A percentile compares a stretch with the other conserved stretches of the same genome.
Evolutionary conservation across 1,139 yeast genomes (phyloP).

Genomic region (Blastobotrys raffinosifermentans): DNA sequence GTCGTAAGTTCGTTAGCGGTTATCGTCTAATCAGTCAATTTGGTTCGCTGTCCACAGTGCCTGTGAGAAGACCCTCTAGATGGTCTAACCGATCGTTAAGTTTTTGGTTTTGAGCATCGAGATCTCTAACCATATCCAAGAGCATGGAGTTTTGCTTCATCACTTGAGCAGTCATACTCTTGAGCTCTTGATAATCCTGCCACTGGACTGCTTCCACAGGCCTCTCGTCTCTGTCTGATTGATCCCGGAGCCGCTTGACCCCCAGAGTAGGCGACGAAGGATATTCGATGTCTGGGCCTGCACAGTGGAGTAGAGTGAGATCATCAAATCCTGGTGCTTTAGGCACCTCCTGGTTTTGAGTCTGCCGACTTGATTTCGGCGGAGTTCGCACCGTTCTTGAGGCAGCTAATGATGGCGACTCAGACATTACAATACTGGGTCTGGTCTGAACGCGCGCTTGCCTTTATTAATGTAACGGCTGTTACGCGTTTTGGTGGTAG

Average conservation of each 20-base stretch:
- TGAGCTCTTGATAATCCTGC: neutral
- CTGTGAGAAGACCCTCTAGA: slow-evolving; percentile 1
- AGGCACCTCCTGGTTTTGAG: slow-evolving; percentile 6
- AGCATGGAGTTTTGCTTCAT: slow-evolving; percentile 1
- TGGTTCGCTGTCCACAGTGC: neutral
- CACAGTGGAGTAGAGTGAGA: slow-evolving; percentile 10
- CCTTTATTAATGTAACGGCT: neutral
- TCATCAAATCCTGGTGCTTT: slow-evolving; percentile 16
- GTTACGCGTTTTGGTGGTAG: neutral
- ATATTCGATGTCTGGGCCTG: slow-evolving; percentile 15
- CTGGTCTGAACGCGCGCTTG: too few species aligned
- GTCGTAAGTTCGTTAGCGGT: too few species aligned
- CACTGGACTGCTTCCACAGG: neutral
- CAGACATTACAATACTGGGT: too few species aligned
- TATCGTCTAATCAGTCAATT: neutral
- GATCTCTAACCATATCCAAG: neutral
- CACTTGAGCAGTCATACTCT: neutral
- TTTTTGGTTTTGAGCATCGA: neutral
- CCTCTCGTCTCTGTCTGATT: neutral
- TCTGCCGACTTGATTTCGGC: slow-evolving; percentile 2
- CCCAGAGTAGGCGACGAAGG: slow-evolving; percentile 17
- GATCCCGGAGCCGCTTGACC: slow-evolving; percentile 3
- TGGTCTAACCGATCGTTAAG: slow-evolving; percentile 1
- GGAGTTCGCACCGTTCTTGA: too few species aligned
- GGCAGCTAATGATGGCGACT: too few species aligned